Base-by-base conservation (phyloP, 345 rosid species). In the Eutrema yunnanense region DNA sequence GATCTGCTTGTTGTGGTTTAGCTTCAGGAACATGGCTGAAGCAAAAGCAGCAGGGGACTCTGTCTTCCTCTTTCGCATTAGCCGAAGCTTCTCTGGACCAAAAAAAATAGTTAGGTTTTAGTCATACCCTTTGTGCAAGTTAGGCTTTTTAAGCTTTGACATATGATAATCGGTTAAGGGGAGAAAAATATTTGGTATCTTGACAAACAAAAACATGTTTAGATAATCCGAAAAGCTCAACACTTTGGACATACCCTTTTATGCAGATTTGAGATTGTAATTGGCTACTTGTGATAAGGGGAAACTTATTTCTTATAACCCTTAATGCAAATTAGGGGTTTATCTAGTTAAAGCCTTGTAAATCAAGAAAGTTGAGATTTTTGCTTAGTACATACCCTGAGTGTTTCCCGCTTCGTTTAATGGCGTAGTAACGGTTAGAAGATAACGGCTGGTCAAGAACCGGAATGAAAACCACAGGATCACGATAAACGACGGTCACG, bases 51-150 rank as follows among this genome's bases (percentile, higher is more conserved):
- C 83, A 75, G 0, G 77, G 69, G 50, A 53, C 60, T 76, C 57
- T 83, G 60, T 85, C 85, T 73, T 65, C 79, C 59, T 85, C 86
- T 40, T 53, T 78, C 0, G 80, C 72, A 52, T 53, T 70, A 33
- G 49, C 79, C 9, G 74, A 80, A 34, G 88, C 90, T 80, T 83
- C 74, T 79, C 90, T 86, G 81, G 54, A 59, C 49, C 66, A 22
- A 9, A 10, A 9, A 19, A 4, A 44, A 4, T 22, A 13, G 2
- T 4, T 42, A 42, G 46, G 46, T 4, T 42, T 42, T 41, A 32
- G 34, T 32, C 34, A 32, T 32, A 32, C 34, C 34, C 34, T 32
- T 32, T 32, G 34, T 32, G 6, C 34, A 32, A 58, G 33, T 56
- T 56, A 53, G 37, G 12, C 42, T 40, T 40, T 40, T 40, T 2